phyloP scores from a whole-genome alignment of 169 alveolate species.

The Amoebophrya sp. region DNA sequence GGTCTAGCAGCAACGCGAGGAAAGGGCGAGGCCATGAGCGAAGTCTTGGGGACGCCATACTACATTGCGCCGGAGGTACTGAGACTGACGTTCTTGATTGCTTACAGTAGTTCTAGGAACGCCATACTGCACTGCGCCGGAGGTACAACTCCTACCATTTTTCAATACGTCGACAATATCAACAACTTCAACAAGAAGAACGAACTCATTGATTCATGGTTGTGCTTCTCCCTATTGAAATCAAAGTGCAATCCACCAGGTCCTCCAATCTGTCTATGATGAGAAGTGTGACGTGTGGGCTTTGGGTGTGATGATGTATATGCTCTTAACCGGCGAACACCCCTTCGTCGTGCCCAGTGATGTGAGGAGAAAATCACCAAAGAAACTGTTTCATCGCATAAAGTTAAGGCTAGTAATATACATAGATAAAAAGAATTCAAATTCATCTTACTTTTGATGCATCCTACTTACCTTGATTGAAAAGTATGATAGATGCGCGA shows the following conservation, averaged over 20 bases:
- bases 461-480: too few relatives aligned
- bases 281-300: slow-evolving; percentile 76
- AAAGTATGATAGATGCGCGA: too few relatives aligned
- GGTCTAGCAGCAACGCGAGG: slow-evolving; percentile 77
- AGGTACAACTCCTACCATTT: too few relatives aligned
- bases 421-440: background rate
- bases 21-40: too few relatives aligned
- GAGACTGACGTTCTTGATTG: slow-evolving; percentile 44
- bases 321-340: slow-evolving; percentile 61
- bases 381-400: too few relatives aligned
- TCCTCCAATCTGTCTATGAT: slow-evolving; percentile 61
- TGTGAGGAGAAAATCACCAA: background rate
- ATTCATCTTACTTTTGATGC: background rate
- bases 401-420: too few relatives aligned
- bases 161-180: too few relatives aligned
- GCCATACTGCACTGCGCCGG: slow-evolving; percentile 72
- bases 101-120: slow-evolving; percentile 85
- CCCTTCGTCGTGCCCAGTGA: slow-evolving; percentile 42
- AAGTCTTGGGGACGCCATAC: slow-evolving; percentile 78
- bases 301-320: slow-evolving; percentile 66
- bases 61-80: slow-evolving; percentile 75
- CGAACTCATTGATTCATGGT: too few relatives aligned
- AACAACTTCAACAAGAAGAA: too few relatives aligned
- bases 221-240: too few relatives aligned
- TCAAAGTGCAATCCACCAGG: too few relatives aligned